phyloP scores from a whole-genome alignment of 2,329 filamentous ascomycete species.

The Blumeria hordei region DNA sequence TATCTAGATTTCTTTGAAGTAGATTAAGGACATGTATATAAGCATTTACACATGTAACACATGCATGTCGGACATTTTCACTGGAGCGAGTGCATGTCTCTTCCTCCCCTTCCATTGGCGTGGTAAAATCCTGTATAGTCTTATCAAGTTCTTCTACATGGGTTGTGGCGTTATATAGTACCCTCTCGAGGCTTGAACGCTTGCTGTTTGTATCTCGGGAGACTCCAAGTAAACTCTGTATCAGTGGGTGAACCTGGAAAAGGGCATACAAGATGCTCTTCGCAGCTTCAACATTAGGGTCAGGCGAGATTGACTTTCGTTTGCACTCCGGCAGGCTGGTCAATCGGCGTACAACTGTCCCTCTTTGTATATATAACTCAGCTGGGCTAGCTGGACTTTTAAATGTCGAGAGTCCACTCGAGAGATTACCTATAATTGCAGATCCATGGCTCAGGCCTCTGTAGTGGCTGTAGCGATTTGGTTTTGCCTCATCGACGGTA shows the following conservation, averaged over 20 bases:
- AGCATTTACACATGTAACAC: conserved; percentile 35
- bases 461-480: conserved; percentile 40
- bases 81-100: conserved; percentile 25
- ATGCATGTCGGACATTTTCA: conserved; percentile 38
- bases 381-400: conserved; percentile 33
- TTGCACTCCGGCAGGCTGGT: conserved; percentile 37
- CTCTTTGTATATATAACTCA: conserved; percentile 28
- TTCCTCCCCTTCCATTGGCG: conserved; percentile 22
- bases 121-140: conserved; percentile 37
- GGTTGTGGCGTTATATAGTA: conserved; percentile 42
- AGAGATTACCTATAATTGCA: conserved; percentile 25
- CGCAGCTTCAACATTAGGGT: conserved; percentile 37
- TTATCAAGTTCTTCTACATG: conserved; percentile 42
- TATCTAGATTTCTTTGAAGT: conserved; percentile 34
- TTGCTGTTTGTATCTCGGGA: conserved; percentile 35
- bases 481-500: conserved; percentile 36
- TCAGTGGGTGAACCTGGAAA: conserved; percentile 43
- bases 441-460: conserved; percentile 44
- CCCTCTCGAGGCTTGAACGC: conserved; percentile 38
- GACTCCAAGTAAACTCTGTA: conserved; percentile 38
- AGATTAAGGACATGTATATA: conserved; percentile 41
- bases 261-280: conserved; percentile 43
- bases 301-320: conserved; percentile 33
- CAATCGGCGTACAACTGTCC: conserved; percentile 37
- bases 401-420: conserved; percentile 9